Percentiles rank a stretch among this genome's conserved stretches.
Evolutionary conservation across 2,329 filamentous ascomycete genomes (phyloP).

Genomic region (Nectriaceae sp.): DNA sequence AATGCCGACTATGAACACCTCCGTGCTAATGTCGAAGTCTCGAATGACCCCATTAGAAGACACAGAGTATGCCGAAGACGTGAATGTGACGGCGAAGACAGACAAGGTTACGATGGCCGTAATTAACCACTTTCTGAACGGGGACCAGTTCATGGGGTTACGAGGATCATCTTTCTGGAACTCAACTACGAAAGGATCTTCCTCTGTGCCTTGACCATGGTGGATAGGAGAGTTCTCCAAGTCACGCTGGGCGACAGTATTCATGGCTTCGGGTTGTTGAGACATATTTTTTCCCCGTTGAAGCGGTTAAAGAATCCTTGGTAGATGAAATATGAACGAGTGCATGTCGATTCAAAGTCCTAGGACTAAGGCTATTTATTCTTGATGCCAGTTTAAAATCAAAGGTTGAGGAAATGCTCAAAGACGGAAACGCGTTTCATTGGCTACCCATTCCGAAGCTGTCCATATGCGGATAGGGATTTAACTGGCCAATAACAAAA

Average conservation of each 20-base stretch:
- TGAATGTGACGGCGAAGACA: conserved; percentile 60
- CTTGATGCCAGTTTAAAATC: too few relatives aligned
- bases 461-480: too few relatives aligned
- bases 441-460: too few relatives aligned
- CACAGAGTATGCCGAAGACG: conserved; percentile 66
- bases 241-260: background rate
- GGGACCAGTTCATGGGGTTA: conserved; percentile 62
- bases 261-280: background rate
- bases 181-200: conserved; percentile 68
- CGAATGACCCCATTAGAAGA: conserved; percentile 53
- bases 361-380: too few relatives aligned
- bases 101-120: conserved; percentile 64
- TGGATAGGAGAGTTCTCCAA: conserved; percentile 38
- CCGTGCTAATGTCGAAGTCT: conserved; percentile 53
- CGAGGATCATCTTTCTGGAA: conserved; percentile 67
- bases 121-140: conserved; percentile 63
- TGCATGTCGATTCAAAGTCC: too few relatives aligned
- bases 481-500: too few relatives aligned
- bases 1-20: conserved; percentile 61
- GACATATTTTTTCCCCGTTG: background rate
- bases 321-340: too few relatives aligned
- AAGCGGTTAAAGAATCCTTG: too few relatives aligned
- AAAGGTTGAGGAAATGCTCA: too few relatives aligned
- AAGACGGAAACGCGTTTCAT: too few relatives aligned
- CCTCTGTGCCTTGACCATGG: conserved; percentile 60